These are phyloP conservation scores for Cyathus striatus DNA, from an alignment of 768 basidiomycete species.

Conservation along the genomic window DNA sequence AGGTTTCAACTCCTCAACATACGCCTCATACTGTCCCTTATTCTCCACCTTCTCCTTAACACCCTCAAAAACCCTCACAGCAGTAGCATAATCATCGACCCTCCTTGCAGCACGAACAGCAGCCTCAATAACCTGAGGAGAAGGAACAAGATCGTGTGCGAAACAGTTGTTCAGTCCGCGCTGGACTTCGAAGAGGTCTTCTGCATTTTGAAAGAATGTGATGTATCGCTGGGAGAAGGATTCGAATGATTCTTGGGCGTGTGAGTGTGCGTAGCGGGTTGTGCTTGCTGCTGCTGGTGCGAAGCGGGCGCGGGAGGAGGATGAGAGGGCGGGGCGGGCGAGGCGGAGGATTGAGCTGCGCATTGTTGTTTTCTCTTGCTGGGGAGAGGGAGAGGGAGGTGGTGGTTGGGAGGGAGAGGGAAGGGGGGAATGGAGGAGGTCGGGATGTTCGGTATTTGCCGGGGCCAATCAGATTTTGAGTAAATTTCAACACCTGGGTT, in stretches of 20 bases:
- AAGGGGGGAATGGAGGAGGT: conserved; percentile 23
- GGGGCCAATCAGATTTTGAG: too few relatives aligned
- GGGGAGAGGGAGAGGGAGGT: conserved; percentile 7
- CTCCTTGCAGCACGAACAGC: conserved; percentile 84
- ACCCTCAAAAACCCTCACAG: conserved; percentile 94
- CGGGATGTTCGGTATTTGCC: conserved; percentile 14
- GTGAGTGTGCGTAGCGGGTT: conserved; percentile 47
- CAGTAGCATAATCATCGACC: conserved; percentile 96
- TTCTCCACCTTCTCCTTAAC: conserved; percentile 98
- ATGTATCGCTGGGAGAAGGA: conserved; percentile 93
- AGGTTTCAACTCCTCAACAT: conserved; percentile 85
- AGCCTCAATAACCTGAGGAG: conserved; percentile 79
- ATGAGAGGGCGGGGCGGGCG: conserved; percentile 59
- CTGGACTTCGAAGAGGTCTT: conserved; percentile 98
- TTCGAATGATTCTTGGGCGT: conserved; percentile 90
- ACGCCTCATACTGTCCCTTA: conserved; percentile 89
- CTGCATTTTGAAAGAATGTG: conserved; percentile 85
- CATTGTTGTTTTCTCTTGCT: too few relatives aligned
- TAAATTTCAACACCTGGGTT: too few relatives aligned
- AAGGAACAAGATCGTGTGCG: conserved; percentile 93
- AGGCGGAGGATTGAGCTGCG: conserved; percentile 55
- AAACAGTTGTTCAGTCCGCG: conserved; percentile 99
- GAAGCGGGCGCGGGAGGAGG: conserved; percentile 39
- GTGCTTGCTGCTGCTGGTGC: conserved; percentile 35
- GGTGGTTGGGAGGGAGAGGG: conserved; percentile 3